phyloP scores from a whole-genome alignment of 202 grass and related monocot species.

The Schoenoplectus tabernaemontani region DNA sequence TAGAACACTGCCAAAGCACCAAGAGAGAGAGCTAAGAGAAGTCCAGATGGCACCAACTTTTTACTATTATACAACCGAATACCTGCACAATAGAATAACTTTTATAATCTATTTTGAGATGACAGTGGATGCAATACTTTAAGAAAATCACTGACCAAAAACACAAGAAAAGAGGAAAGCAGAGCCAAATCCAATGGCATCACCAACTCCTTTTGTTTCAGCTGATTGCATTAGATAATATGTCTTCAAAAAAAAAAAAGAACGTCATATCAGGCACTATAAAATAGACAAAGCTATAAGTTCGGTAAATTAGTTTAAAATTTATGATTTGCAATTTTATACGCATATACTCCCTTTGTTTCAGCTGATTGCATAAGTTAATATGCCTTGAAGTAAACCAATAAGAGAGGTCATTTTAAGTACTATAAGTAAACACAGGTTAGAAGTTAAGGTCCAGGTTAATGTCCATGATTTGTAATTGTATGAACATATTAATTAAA shows the following conservation, averaged over 20 bases:
- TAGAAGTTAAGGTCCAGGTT: not conserved
- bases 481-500: not conserved
- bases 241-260: conserved; percentile 29
- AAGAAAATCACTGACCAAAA: conserved; percentile 41
- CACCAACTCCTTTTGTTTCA: conserved; percentile 52
- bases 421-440: not conserved
- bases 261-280: not conserved
- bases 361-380: conserved; percentile 79
- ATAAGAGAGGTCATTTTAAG: not conserved
- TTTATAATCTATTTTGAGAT: conserved; percentile 14
- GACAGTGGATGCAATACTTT: not conserved
- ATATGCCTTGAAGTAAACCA: conserved; percentile 42
- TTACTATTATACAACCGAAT: conserved; percentile 58
- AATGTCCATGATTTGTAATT: not conserved
- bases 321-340: not conserved
- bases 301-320: not conserved
- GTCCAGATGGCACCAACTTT: conserved; percentile 63
- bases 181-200: conserved; percentile 74
- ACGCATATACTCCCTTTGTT: conserved; percentile 30
- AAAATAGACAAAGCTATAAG: not conserved
- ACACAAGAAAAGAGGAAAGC: conserved; percentile 74
- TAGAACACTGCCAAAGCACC: conserved; percentile 52
- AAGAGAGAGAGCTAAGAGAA: conserved; percentile 55
- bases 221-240: conserved; percentile 91
- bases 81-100: conserved; percentile 34